Base-by-base conservation (phyloP, 2,329 filamentous ascomycete genomes). In the Xylaria sp. region DNA sequence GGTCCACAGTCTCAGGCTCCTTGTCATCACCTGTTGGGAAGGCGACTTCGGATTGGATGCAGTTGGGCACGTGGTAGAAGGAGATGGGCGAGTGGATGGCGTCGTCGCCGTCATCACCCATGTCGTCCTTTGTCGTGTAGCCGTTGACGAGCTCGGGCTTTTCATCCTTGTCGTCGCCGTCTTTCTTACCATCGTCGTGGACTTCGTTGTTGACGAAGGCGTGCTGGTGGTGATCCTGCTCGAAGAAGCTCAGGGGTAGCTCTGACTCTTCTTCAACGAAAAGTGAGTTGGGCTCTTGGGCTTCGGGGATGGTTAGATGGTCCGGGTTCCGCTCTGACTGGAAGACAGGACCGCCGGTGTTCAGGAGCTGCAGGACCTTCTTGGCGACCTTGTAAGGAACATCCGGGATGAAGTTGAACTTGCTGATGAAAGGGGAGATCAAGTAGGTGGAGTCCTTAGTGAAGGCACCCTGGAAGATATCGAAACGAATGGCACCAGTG, bases 391-490 rank as follows among this genome's bases (percentile, higher is more conserved):
- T 76, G 71, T 92, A 95, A 0, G 92, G 90, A 3, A 99, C 89
- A 67, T 95, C 85, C 56, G 88, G 86, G 55, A 97, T 80, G 66
- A 86, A 91, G 30, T 82, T 80, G 73, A 97, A 89, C 1, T 83
- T 84, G 73, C 88, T 96, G 1, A 84, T 85, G 72, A 99, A 99
- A 0, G 94, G 94, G 7, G 90, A 95, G 34, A 97, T 82, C 46
- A 93, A 87, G 71, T 86, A 97, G 0, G 89, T 91, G 3, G 87
- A 88, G 72, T 99, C 94, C 46, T 86, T 85, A 0, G 94, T 97
- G 70, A 97, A 97, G 0, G 87, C 79, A 0, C 94, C 94, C 72
- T 93, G 86, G 80, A 97, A 96, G 62, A 99, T 90, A 73, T 99
- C 94, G 73, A 97, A 99, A 50, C 94, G 89, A 65, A 99, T 86